phyloP scores from a whole-genome alignment of 208 protist species.

The Acanthamoeba royreba region DNA sequence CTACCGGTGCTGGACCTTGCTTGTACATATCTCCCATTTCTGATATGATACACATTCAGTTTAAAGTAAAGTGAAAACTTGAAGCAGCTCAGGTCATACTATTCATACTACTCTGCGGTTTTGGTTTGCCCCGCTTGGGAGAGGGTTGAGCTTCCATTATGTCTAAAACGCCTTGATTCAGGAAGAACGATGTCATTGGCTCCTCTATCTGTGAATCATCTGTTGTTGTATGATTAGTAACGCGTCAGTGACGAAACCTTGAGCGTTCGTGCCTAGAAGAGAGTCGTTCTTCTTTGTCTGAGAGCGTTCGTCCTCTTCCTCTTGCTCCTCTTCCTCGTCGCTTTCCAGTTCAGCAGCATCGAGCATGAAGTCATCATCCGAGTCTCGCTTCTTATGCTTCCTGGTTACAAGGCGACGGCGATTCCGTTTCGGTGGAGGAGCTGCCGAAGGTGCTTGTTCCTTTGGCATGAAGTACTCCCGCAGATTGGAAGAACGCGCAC shows the following conservation, averaged over 20 bases:
- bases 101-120: too few species aligned
- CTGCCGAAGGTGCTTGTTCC: not conserved
- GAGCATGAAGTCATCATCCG: not conserved
- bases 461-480: not conserved
- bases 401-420: too few species aligned
- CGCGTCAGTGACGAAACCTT: too few species aligned
- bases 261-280: not conserved
- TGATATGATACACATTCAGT: too few species aligned
- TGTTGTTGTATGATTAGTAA: too few species aligned
- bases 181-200: not conserved
- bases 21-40: too few species aligned
- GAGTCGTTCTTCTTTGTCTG: not conserved
- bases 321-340: not conserved
- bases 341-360: not conserved
- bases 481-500: not conserved
- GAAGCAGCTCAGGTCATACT: too few species aligned
- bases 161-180: not conserved
- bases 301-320: not conserved
- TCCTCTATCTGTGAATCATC: not conserved
- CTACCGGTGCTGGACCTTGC: too few species aligned
- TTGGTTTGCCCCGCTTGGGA: too few species aligned
- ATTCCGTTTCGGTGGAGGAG: not conserved
- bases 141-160: too few species aligned
- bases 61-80: too few species aligned
- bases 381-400: too few species aligned